Base-by-base conservation (phyloP, 2,329 filamentous ascomycete species). In the Penicillium sp. region DNA sequence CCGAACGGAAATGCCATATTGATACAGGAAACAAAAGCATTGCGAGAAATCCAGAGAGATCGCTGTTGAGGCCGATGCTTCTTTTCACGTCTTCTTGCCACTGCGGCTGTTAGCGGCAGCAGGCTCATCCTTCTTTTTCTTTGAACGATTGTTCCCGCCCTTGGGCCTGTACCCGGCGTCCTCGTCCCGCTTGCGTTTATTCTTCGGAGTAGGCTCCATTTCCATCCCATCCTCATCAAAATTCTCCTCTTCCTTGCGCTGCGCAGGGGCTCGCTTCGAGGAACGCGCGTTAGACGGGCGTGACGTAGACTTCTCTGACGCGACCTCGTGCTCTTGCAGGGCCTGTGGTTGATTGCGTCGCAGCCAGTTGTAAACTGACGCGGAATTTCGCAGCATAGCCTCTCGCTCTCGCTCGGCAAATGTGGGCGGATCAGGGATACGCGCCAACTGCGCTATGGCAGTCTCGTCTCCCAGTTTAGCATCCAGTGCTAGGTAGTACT, bases 301-400 rank as follows among this genome's bases (percentile, higher is more conserved):
- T 14, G 75, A 73, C 22, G 69, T 62, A 35, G 76, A 74, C 68
- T 81, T 81, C 60, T 81, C 79, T 4, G 77, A 75, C 6, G 73
- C 69, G 35, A 73, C 70, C 69, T 89, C 87, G 58, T 87, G 86
- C 70, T 93, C 91, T 74, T 96, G 90, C 22, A 96, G 80, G 52
- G 93, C 88, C 75, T 94, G 89, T 3, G 93, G 91, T 61, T 92
- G 89, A 76, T 97, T 85, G 73, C 92, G 88, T 64, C 92, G 86
- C 13, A 99, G 85, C 95, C 95, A 99, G 76, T 96, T 97, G 80
- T 96, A 96, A 3, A 97, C 93, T 61, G 91, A 96, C 45, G 92
- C 91, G 0, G 93, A 93, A 74, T 98, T 98, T 55, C 85, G 85
- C 26, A 92, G 77, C 30, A 84, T 82, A 53, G 84, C 74, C 59